Evolutionary conservation across 2,329 filamentous ascomycete species (phyloP).

Genomic region (Fusarium beomiforme): DNA sequence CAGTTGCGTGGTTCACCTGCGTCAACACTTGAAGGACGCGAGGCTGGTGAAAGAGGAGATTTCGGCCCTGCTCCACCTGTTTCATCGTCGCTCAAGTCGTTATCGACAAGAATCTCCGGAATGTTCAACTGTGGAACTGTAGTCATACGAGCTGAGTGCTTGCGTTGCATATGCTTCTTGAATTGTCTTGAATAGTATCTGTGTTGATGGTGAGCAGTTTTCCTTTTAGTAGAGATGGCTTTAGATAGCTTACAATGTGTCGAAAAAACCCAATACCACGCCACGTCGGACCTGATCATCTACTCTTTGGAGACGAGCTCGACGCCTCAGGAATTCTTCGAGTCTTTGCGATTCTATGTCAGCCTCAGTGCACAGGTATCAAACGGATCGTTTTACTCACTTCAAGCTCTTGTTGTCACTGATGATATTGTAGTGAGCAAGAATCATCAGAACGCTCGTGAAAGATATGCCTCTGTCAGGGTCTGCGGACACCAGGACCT

Average conservation of each 20-base stretch:
- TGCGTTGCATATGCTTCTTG: slow-evolving; percentile 76
- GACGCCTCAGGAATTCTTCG: slow-evolving; percentile 92
- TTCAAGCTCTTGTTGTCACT: slow-evolving; percentile 95
- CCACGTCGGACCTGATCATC: slow-evolving; percentile 93
- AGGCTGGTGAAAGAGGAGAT: slow-evolving; percentile 34
- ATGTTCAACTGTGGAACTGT: slow-evolving; percentile 82
- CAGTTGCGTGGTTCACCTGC: slow-evolving; percentile 54
- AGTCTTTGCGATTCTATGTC: slow-evolving; percentile 64
- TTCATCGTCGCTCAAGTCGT: slow-evolving; percentile 66
- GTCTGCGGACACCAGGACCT: slow-evolving; percentile 93
- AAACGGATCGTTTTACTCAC: slow-evolving; percentile 54
- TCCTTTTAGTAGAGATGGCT: no score
- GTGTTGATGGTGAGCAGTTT: slow-evolving; percentile 7
- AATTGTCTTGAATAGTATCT: slow-evolving; percentile 87
- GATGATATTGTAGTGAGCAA: slow-evolving; percentile 99
- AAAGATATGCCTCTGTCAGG: slow-evolving; percentile 91
- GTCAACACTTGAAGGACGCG: slow-evolving; percentile 40
- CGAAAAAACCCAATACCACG: slow-evolving; percentile 93
- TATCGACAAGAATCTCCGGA: slow-evolving; percentile 90
- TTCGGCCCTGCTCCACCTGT: slow-evolving; percentile 27
- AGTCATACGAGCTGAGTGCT: slow-evolving; percentile 80
- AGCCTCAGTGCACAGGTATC: slow-evolving; percentile 19
- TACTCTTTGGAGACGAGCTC: slow-evolving; percentile 89
- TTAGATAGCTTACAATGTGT: slow-evolving; percentile 73
- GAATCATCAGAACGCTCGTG: slow-evolving; percentile 89